A percentile compares a stretch with the other conserved stretches of the same genome.
Conservation (phyloP, 768 basidiomycete genomes). For the Leccinum incarnatum region DNA sequence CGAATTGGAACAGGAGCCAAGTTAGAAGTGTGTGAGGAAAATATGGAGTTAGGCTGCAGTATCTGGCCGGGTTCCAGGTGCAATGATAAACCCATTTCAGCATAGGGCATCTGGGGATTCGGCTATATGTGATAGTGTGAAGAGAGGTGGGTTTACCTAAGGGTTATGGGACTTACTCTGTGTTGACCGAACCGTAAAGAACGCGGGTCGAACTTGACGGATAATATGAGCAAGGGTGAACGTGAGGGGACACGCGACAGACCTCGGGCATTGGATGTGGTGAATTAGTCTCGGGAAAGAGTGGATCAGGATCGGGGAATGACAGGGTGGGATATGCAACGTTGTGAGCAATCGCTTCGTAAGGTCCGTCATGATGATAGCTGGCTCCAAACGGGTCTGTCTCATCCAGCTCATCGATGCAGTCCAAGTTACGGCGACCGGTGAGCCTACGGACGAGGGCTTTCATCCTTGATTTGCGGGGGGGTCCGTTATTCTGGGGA, state of each 20-base stretch:
- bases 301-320: background rate
- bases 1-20: constrained; percentile 3
- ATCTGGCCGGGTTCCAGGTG: constrained; percentile 57
- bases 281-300: constrained; percentile 1
- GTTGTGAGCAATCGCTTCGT: constrained; percentile 53
- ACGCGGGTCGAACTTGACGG: constrained; percentile 14
- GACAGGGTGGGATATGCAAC: constrained; percentile 10
- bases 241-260: constrained; percentile 11
- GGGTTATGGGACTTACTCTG: constrained; percentile 17
- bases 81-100: constrained; percentile 39
- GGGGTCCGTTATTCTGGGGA: constrained; percentile 4
- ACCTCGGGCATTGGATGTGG: constrained; percentile 19
- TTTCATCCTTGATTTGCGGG: constrained; percentile 23
- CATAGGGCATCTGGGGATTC: background rate
- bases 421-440: constrained; percentile 46
- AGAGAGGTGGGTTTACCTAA: background rate
- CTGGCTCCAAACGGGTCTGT: constrained; percentile 62
- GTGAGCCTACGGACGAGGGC: constrained; percentile 28
- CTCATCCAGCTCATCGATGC: constrained; percentile 78
- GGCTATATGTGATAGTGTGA: constrained; percentile 15
- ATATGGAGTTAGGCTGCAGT: constrained; percentile 38
- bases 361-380: constrained; percentile 73
- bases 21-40: constrained; percentile 4
- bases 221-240: constrained; percentile 7
- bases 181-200: constrained; percentile 10